phyloP scores from a whole-genome alignment of 164 flowering plant genomes.

The Nymphaea colorata region DNA sequence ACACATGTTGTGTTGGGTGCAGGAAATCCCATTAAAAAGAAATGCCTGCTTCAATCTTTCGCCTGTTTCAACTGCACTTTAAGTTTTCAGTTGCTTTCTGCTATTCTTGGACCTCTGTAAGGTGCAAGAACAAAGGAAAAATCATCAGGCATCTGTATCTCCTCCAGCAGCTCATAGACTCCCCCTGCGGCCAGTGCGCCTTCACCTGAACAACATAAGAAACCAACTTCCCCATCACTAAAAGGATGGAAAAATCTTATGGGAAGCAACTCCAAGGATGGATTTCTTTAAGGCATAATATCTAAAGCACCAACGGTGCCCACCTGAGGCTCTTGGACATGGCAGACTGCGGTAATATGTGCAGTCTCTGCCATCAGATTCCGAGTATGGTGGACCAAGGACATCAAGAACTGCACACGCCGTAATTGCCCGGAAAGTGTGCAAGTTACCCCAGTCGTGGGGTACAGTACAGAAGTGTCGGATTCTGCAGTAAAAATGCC shows the following conservation, averaged over 20 bases:
- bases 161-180: constrained; percentile 20
- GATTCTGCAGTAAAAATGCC: constrained; percentile 56
- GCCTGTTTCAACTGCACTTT: background rate
- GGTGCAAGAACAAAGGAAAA: constrained; percentile 13
- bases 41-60: background rate
- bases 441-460: constrained; percentile 88
- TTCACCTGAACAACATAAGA: no score
- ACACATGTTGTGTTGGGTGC: no score
- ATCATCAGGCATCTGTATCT: constrained; percentile 13
- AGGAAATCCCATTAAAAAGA: background rate
- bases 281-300: no score
- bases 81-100: constrained; percentile 3
- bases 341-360: constrained; percentile 49
- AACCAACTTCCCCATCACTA: no score
- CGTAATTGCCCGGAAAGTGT: constrained; percentile 63
- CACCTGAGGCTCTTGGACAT: constrained; percentile 26
- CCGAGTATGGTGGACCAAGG: constrained; percentile 78
- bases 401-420: constrained; percentile 86
- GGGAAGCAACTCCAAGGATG: no score
- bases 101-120: constrained; percentile 18
- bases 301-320: background rate
- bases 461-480: constrained; percentile 60
- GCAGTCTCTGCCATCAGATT: constrained; percentile 64
- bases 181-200: constrained; percentile 3
- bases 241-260: no score